A percentile compares a stretch with the other conserved stretches of the same genome.
Conservation (phyloP, 805 yeast genomes). For the Isabelozyma gotoi region DNA sequence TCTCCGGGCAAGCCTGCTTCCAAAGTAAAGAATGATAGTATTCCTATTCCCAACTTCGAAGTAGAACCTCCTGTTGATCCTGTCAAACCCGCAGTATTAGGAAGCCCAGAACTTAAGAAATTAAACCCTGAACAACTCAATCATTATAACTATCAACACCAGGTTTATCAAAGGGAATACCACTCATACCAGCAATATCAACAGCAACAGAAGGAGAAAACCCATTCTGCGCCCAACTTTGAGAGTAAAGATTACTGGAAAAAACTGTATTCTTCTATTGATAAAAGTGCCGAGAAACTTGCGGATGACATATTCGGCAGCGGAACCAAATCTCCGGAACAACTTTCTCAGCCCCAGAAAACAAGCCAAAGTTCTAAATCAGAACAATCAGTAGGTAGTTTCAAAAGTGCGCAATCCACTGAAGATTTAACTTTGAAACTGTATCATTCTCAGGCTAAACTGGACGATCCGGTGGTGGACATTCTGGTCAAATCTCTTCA, state of each 20-base stretch:
- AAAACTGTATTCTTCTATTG: constrained; percentile 17
- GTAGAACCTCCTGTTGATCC: constrained; percentile 7
- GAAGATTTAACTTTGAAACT: not conserved
- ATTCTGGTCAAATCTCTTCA: not conserved
- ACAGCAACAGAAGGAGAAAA: constrained; percentile 6
- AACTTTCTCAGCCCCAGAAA: constrained; percentile 8
- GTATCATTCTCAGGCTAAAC: too few species aligned
- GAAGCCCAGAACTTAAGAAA: constrained; percentile 10
- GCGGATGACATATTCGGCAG: constrained; percentile 42
- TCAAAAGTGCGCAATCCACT: not conserved
- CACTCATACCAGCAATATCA: constrained; percentile 12
- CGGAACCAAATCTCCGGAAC: constrained; percentile 11
- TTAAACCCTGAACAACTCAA: constrained; percentile 21
- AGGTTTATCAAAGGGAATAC: constrained; percentile 17
- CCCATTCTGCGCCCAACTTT: constrained; percentile 14
- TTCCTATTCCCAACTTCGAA: not conserved
- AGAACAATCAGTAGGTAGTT: constrained; percentile 5
- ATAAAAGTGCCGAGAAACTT: constrained; percentile 33
- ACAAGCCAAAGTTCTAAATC: constrained; percentile 21
- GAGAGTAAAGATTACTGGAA: constrained; percentile 42
- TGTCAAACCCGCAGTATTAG: constrained; percentile 12
- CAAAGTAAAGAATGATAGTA: not conserved
- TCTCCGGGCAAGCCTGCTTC: not conserved
- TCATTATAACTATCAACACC: constrained; percentile 19
- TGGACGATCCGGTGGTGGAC: not conserved